These are phyloP conservation scores for Erodium texanum DNA, from an alignment of 441 rosid species.

Conservation along the genomic window DNA sequence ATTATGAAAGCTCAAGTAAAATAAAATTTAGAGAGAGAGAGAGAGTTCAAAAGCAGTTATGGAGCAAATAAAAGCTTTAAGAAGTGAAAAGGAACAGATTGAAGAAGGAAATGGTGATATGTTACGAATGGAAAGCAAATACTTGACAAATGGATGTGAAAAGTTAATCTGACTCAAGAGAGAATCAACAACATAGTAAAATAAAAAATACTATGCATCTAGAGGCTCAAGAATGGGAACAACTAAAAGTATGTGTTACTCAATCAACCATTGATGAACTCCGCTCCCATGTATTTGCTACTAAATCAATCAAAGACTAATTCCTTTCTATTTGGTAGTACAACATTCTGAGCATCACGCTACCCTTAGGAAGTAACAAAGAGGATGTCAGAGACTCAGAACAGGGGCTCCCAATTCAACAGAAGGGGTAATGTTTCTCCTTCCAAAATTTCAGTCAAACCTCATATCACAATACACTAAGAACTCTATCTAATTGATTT, in stretches of 20 bases:
- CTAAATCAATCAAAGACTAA: not conserved
- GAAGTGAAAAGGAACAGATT: not conserved
- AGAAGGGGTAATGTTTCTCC: not conserved
- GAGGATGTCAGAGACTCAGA: not conserved
- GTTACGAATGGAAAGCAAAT: not conserved
- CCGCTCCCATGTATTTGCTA: not conserved
- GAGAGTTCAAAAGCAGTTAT: not conserved
- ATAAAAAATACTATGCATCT: too few relatives aligned
- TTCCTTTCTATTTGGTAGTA: not conserved
- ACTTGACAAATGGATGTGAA: not conserved
- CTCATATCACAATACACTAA: not conserved
- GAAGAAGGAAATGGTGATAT: not conserved
- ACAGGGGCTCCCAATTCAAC: not conserved
- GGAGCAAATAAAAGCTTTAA: not conserved
- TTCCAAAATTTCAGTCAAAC: not conserved
- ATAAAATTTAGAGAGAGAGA: not conserved
- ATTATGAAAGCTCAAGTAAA: not conserved
- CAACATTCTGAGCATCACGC: not conserved
- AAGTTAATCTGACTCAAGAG: not conserved
- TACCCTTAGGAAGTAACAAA: not conserved
- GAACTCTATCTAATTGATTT: not conserved
- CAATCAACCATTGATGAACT: too few relatives aligned
- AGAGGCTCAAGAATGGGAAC: not conserved
- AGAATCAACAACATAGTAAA: too few relatives aligned
- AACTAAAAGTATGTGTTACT: not conserved